Base-by-base conservation (phyloP, 1,284 basidiomycete species). In the Exsudoporus floridanus region DNA sequence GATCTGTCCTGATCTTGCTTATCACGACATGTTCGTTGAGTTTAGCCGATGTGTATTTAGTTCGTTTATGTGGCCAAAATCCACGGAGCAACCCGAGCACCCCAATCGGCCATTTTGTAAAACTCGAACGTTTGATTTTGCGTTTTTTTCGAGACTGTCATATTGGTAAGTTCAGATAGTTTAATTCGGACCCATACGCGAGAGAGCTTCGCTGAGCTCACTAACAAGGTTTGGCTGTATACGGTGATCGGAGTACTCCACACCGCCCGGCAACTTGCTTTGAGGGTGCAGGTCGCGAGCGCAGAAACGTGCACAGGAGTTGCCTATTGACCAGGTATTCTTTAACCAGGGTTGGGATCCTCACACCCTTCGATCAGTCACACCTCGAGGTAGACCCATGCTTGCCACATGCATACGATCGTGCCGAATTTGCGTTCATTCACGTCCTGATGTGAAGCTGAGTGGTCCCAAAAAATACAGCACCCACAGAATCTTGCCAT, bases 331-430 rank as follows among this genome's bases (percentile, higher is more conserved):
- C 42, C 44, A 33, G 40, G 49, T 52, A 34, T 46, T 40, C 35
- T 58, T 30, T 48, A 7, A 49, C 49, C 56, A 64, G 55, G 54
- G 50, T 43, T 67, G 58, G 48, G 62, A 69, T 64, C 61, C 65
- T 66, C 67, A 59, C 37, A 36, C 46, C 43, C 56, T 69, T 56
- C 0, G 53, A 70, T 71, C 68, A 66, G 60, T 71, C 66, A 71
- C 65, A 47, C 68, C 66, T 71, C 66, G 68, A 70, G 66, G 68
- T 58, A 57, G 65, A 60, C 48, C 66, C 66, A 61, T 71, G 65
- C 58, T 60, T 56, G 51, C 64, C 69, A 67, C 69, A 69, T 69
- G 69, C 60, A 63, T 51, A 39, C 55, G 35, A 23, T 28, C 54
- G 60, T 63, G 31, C 69, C 67, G 56, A 62, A 66, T 66, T 70